Percentiles rank a stretch among this genome's conserved stretches.
Evolutionary conservation across 1,284 basidiomycete genomes (phyloP).

Genomic region (Coniferiporia sulphurascens): DNA sequence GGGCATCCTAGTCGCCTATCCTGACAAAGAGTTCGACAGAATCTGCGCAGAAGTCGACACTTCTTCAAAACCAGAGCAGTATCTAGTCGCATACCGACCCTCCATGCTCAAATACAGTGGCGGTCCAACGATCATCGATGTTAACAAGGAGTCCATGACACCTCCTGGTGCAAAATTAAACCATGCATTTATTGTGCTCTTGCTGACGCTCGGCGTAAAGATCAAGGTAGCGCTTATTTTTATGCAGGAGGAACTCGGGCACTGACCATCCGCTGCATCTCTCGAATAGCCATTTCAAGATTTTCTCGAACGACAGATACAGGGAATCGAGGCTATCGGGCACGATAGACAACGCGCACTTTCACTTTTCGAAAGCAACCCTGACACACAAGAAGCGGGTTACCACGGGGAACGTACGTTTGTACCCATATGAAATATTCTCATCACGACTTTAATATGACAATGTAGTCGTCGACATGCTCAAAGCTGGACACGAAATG

Average conservation of each 20-base stretch:
- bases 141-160: constrained; percentile 21
- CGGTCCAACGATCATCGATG: constrained; percentile 22
- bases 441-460: not conserved
- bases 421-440: not conserved
- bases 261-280: not conserved
- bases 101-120: constrained; percentile 26
- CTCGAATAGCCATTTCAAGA: constrained; percentile 21
- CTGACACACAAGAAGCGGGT: constrained; percentile 20
- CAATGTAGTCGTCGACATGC: constrained; percentile 16
- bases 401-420: constrained; percentile 23
- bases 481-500: constrained; percentile 25
- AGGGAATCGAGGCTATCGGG: constrained; percentile 21
- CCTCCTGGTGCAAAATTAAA: constrained; percentile 22
- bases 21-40: constrained; percentile 21
- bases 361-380: constrained; percentile 21
- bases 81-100: constrained; percentile 22
- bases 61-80: not conserved
- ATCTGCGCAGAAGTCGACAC: constrained; percentile 11
- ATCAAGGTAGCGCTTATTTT: constrained; percentile 4
- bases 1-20: constrained; percentile 23
- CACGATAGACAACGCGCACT: constrained; percentile 22
- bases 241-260: not conserved
- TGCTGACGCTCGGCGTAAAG: constrained; percentile 22
- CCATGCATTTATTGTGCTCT: constrained; percentile 23
- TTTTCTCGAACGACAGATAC: constrained; percentile 22